These are phyloP conservation scores for Vicia sativa DNA, from an alignment of 306 rosid genomes.

Conservation along the genomic window DNA sequence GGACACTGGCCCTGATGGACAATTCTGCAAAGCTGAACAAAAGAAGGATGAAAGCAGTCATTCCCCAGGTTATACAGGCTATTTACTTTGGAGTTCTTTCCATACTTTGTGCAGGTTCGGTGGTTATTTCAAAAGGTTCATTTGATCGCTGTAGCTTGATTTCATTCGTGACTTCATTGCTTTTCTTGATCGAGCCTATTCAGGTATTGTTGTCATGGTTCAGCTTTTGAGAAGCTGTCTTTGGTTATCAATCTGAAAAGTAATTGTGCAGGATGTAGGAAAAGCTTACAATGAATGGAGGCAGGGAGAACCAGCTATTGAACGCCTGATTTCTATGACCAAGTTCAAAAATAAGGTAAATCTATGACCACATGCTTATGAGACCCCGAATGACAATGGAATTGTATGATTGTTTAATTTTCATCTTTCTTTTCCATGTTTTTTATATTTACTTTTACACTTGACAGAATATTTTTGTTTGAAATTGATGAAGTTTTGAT, in stretches of 20 bases:
- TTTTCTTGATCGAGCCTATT: constrained; percentile 79
- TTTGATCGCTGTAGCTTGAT: constrained; percentile 56
- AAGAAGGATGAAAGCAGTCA: constrained; percentile 83
- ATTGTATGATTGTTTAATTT: constrained; percentile 13
- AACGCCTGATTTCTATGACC: constrained; percentile 72
- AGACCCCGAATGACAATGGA: background rate
- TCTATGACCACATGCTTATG: constrained; percentile 12
- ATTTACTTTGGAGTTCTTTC: constrained; percentile 64
- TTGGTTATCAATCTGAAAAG: constrained; percentile 62
- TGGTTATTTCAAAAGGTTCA: constrained; percentile 67
- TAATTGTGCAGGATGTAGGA: constrained; percentile 79
- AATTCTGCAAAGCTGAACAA: constrained; percentile 58
- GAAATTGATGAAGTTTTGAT: constrained; percentile 8
- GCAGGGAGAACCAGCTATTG: constrained; percentile 90
- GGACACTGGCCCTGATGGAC: constrained; percentile 68
- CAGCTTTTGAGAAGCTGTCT: constrained; percentile 55
- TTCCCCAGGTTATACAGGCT: constrained; percentile 78
- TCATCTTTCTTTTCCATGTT: background rate
- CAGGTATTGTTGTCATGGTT: constrained; percentile 66
- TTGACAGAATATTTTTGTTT: constrained; percentile 25
- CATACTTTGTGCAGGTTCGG: constrained; percentile 57
- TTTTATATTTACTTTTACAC: background rate
- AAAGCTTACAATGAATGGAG: constrained; percentile 89
- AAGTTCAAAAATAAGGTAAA: constrained; percentile 64
- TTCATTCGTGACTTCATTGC: constrained; percentile 73